Evolutionary conservation across 495 filamentous ascomycete genomes (phyloP), one percentile per base, ranked within the genome.

Genomic region (Trichocladium antarcticum): DNA sequence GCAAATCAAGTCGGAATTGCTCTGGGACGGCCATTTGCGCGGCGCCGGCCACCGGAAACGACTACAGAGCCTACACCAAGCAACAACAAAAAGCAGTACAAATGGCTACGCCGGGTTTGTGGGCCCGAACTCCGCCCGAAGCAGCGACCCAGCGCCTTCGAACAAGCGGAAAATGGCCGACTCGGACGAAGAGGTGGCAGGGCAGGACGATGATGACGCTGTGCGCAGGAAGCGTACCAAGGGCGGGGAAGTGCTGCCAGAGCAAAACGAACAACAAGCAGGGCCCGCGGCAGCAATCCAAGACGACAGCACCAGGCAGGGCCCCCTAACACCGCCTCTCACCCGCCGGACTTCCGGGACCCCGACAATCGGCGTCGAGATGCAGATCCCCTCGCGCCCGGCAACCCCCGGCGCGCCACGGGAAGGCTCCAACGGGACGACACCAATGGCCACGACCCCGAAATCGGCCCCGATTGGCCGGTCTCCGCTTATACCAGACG

Each of bases 21-120:
- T 79, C 27, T 84, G 80, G 80, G 70, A 81, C 20, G 61, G 55
- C 5, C 80, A 84, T 54, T 48, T 80, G 7, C 67, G 71, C 28
- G 71, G 68, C 43, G 55, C 64, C 11, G 59, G 57, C 24, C 80
- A 83, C 57, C 65, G 50, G 9, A 63, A 71, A 36, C 60, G 63
- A 19, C 45, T 69, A 3, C 67, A 68, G 29, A 48, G 43, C 1
- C 49, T 57, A 2, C 51, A 56, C 19, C 45, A 57, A 32, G 34
- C 41, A 3, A 32, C 53, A 6, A 31, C 46, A 5, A 48, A 42
- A n/a, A 55, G 51, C 42, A 44, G 50, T 44, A 38, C 35, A 11
- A 46, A 47, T 43, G 35, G 50, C 14, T 38, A 49, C 17, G 45
- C 53, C 9, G 53, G 53, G 3, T 55, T 55, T 17, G 47, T 55